Base-by-base conservation (phyloP, 768 basidiomycete species). In the Tulasnella sp. region DNA sequence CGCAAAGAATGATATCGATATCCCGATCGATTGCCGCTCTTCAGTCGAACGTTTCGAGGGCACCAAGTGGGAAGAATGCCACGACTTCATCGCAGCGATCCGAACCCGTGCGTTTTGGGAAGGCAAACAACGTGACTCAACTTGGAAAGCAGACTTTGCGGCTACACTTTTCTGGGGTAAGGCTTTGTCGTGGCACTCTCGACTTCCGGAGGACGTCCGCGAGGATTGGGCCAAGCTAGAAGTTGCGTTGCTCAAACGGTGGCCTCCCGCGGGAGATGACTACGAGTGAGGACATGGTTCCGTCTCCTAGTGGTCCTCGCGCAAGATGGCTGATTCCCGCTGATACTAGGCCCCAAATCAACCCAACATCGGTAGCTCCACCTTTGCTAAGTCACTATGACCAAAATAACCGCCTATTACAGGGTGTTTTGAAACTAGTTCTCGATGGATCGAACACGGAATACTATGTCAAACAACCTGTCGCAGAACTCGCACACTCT, bases 121-220 rank as follows among this genome's bases (percentile, higher is more conserved):
- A 75, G 73, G 73, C n/a, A 75, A 41, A 28, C 7, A 11, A 16
- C 40, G 34, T 22, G 73, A 75, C 28, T 22, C 3, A 9, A 4
- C 31, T 11, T 75, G 73, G 73, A 75, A 31, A 34, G 73, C 73
- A 8, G 73, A 75, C 73, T 75, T 42, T 37, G 73, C 73, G 11
- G 12, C 73, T 8, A 1, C 18, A 2, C n/a, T 22, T 40, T 48
- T 75, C 41, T n/a, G n/a, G 40, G 5, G 73, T 7, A 37, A 75
- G 9, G 73, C 28, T 8, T 34, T 75, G 2, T n/a, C 20, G 9
- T 40, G 73, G 73, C n/a, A 34, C 73, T 22, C 44, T 22, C 22
- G 28, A 11, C 73, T 75, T 41, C 37, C 73, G 20, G 20, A 41
- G 37, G 73, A 75, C 9, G n/a, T 75, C 11, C 40, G 24, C 9